Evolutionary conservation across 768 basidiomycete genomes (phyloP).

Genomic region (Tephrocybe sp.): DNA sequence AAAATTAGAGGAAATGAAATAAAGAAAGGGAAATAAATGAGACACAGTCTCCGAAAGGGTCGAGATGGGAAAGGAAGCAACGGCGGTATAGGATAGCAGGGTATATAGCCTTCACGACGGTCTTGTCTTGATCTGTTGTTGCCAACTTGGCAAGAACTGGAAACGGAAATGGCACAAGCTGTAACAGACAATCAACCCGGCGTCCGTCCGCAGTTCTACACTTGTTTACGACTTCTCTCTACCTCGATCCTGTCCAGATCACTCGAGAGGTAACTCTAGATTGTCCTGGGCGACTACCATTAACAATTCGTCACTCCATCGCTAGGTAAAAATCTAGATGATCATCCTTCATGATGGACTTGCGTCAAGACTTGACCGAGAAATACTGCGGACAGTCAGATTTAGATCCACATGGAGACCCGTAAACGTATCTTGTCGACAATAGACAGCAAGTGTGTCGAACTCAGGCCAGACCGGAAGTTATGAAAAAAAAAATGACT

Average conservation of each 20-base stretch:
- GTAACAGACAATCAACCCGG: slow-evolving; percentile 6
- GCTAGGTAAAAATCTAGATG: too few species aligned
- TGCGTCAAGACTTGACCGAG: not conserved
- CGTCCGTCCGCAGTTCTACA: slow-evolving; percentile 5
- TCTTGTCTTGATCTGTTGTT: slow-evolving; percentile 26
- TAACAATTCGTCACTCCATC: too few species aligned
- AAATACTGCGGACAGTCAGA: too few species aligned
- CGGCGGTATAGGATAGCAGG: slow-evolving; percentile 16
- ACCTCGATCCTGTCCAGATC: too few species aligned
- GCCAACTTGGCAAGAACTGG: slow-evolving; percentile 27
- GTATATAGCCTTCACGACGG: slow-evolving; percentile 18
- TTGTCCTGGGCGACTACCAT: too few species aligned
- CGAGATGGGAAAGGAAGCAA: slow-evolving; percentile 24
- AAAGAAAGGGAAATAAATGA: slow-evolving; percentile 26
- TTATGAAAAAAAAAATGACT: not conserved
- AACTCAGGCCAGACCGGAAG: not conserved
- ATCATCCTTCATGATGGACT: not conserved
- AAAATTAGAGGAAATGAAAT: slow-evolving; percentile 6
- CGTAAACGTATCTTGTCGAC: too few species aligned
- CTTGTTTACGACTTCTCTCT: too few species aligned
- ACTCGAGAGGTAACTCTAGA: too few species aligned
- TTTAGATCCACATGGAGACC: not conserved
- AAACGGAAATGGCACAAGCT: slow-evolving; percentile 16
- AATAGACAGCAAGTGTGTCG: too few species aligned
- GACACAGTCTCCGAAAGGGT: slow-evolving; percentile 46